A percentile compares a stretch with the other conserved stretches of the same genome.
phyloP scores from a whole-genome alignment of 768 basidiomycete species.

The Boletus rubroflammeus region DNA sequence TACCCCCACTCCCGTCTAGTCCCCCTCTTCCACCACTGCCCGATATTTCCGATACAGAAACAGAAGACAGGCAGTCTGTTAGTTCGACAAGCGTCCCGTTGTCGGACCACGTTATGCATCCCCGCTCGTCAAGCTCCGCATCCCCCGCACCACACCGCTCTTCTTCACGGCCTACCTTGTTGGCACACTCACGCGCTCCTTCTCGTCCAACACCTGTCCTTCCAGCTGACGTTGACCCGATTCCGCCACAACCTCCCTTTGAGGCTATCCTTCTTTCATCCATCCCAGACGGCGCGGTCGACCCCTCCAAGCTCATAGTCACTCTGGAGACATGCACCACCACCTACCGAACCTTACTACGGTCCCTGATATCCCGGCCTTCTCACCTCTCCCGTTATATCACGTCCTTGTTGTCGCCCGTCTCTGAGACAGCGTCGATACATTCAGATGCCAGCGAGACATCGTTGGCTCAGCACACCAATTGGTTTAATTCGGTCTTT shows the following conservation, averaged over 20 bases:
- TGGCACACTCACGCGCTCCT: conserved; percentile 32
- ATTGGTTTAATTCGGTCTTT: conserved; percentile 49
- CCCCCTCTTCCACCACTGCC: conserved; percentile 59
- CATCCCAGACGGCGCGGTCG: conserved; percentile 43
- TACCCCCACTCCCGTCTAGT: conserved; percentile 32
- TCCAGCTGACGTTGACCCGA: conserved; percentile 41
- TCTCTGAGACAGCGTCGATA: conserved; percentile 52
- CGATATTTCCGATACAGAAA: conserved; percentile 1
- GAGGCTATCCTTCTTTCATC: conserved; percentile 63
- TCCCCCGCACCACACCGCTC: conserved; percentile 33
- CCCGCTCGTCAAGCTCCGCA: conserved; percentile 33
- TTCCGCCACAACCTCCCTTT: conserved; percentile 57
- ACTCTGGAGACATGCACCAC: conserved; percentile 71
- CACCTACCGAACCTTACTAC: conserved; percentile 61
- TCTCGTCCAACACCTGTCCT: conserved; percentile 47
- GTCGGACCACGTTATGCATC: conserved; percentile 27
- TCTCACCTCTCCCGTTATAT: conserved; percentile 64
- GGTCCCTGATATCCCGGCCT: conserved; percentile 63
- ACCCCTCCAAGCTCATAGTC: conserved; percentile 62
- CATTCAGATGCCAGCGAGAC: conserved; percentile 49
- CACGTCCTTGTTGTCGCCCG: conserved; percentile 39
- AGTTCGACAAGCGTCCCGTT: conserved; percentile 21
- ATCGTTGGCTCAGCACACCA: conserved; percentile 15
- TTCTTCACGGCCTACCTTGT: conserved; percentile 31
- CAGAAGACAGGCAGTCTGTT: not conserved